A percentile compares a stretch with the other conserved stretches of the same genome.
These are phyloP conservation scores for Penicillium soppii DNA, from an alignment of 495 filamentous ascomycete genomes.

Conservation along the genomic window DNA sequence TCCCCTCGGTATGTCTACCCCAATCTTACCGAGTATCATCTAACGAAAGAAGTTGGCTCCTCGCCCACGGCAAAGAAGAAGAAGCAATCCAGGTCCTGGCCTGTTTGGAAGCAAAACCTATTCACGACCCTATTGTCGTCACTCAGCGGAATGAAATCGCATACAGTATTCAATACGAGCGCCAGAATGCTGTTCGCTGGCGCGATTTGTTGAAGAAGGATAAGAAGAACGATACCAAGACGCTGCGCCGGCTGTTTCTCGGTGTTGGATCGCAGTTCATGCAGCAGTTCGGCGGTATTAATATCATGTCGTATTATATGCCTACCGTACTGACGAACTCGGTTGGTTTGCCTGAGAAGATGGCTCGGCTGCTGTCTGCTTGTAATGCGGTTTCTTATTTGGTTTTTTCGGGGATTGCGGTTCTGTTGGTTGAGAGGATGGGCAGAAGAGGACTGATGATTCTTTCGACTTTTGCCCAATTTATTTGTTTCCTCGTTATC, in stretches of 20 bases:
- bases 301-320: slow-evolving; percentile 47
- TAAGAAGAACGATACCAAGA: slow-evolving; percentile 36
- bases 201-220: slow-evolving; percentile 42
- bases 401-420: slow-evolving; percentile 44
- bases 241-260: slow-evolving; percentile 48
- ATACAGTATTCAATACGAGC: slow-evolving; percentile 48
- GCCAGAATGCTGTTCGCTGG: slow-evolving; percentile 47
- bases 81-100: slow-evolving; percentile 51
- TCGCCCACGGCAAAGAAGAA: slow-evolving; percentile 40
- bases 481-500: slow-evolving; percentile 53
- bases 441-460: slow-evolving; percentile 55
- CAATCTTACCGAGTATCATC: slow-evolving; percentile 13
- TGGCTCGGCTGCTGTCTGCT: slow-evolving; percentile 50
- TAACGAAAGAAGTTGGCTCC: slow-evolving; percentile 40
- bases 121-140: slow-evolving; percentile 47
- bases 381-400: slow-evolving; percentile 52
- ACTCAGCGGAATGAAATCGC: slow-evolving; percentile 49
- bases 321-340: slow-evolving; percentile 52
- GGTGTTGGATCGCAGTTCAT: slow-evolving; percentile 53
- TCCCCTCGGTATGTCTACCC: slow-evolving; percentile 42
- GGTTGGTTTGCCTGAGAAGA: slow-evolving; percentile 43
- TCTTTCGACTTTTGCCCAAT: slow-evolving; percentile 47
- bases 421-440: slow-evolving; percentile 48
- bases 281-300: slow-evolving; percentile 55
- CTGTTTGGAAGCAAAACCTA: slow-evolving; percentile 42